Base-by-base conservation (phyloP, 2,329 filamentous ascomycete genomes). In the Pseudogymnoascus sp. region DNA sequence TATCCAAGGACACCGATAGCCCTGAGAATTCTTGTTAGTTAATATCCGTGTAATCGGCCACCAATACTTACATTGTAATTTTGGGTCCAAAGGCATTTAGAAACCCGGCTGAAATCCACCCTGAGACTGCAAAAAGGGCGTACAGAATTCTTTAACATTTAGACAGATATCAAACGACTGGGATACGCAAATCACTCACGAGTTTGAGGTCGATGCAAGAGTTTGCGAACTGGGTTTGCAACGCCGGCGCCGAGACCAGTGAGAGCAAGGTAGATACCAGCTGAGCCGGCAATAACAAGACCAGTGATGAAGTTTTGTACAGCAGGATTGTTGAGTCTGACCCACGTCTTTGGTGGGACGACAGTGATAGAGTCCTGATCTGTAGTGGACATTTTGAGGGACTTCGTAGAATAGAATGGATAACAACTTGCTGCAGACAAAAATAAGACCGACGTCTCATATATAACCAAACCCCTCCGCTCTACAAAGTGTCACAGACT, bases 211-310 rank as follows among this genome's bases (percentile, higher is more conserved):
- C 23, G 59, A 34, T 5, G 59, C 45, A 28, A 58, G 45, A 23
- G 18, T 19, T 19, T 59, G 23, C 39, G 63, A 64, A n/a, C 45
- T 48, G 18, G 60, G 62, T 41, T 64, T 63, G 18, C 63, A 60
- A 62, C 63, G 15, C 63, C 63, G 7, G 62, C 62, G n/a, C 62
- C 62, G 18, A 64, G 59, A 6, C 62, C 63, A 39, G 59, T 56
- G 12, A 64, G 34, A 18, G 63, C 63, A n/a, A 62, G 56, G 15
- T 62, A 64, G 34, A 64, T 59, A n/a, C 63, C 59, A 19, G 59
- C 58, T n/a, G 56, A 41, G 30, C 59, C 63, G 61, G 63, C 61
- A 35, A 63, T 62, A 4, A 61, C 45, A 35, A 52, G 35, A 18
- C 35, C 35, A 38, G 35, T 38, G 15, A 38, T 38, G 9, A 38